phyloP scores from a whole-genome alignment of 768 basidiomycete species.

The Termitomyces heimii region DNA sequence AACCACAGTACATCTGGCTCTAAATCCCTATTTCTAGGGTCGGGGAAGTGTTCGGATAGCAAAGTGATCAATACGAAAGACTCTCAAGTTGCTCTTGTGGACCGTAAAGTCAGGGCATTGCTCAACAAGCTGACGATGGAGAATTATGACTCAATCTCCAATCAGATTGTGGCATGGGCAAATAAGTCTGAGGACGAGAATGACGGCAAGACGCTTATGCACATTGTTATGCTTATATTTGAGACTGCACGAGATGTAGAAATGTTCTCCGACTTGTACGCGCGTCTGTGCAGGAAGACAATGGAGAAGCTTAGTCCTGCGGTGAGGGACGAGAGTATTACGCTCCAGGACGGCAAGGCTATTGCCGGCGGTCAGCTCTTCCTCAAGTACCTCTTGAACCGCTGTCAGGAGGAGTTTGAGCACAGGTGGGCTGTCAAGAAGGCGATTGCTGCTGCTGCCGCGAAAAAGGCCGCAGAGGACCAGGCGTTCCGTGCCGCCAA shows the following conservation, averaged over 20 bases:
- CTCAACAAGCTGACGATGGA: slow-evolving; percentile 98
- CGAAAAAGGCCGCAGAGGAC: slow-evolving; percentile 80
- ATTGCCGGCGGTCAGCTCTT: slow-evolving; percentile 91
- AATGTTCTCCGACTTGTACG: slow-evolving; percentile 96
- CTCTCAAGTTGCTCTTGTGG: slow-evolving; percentile 77
- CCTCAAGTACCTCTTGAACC: slow-evolving; percentile 93
- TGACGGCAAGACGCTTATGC: slow-evolving; percentile 90
- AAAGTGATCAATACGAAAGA: slow-evolving; percentile 42
- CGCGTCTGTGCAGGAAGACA: slow-evolving; percentile 90
- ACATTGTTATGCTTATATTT: slow-evolving; percentile 93
- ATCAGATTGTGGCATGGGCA: slow-evolving; percentile 93
- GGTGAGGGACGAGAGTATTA: slow-evolving; percentile 86
- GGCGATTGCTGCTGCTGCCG: slow-evolving; percentile 80
- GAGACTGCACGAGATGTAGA: slow-evolving; percentile 98
- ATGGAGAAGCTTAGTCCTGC: slow-evolving; percentile 88
- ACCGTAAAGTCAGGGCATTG: slow-evolving; percentile 86
- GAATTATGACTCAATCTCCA: slow-evolving; percentile 92
- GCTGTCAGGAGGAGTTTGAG: slow-evolving; percentile 98
- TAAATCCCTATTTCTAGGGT: too few species aligned
- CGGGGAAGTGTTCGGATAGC: too few species aligned
- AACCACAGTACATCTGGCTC: too few species aligned
- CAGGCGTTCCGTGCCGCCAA: slow-evolving; percentile 68
- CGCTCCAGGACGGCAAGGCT: slow-evolving; percentile 76
- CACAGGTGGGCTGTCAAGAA: slow-evolving; percentile 91
- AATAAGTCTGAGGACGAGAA: slow-evolving; percentile 91